These are phyloP conservation scores for Xylariomycetidae sp. DNA, from an alignment of 2,329 filamentous ascomycete genomes.

Conservation along the genomic window DNA sequence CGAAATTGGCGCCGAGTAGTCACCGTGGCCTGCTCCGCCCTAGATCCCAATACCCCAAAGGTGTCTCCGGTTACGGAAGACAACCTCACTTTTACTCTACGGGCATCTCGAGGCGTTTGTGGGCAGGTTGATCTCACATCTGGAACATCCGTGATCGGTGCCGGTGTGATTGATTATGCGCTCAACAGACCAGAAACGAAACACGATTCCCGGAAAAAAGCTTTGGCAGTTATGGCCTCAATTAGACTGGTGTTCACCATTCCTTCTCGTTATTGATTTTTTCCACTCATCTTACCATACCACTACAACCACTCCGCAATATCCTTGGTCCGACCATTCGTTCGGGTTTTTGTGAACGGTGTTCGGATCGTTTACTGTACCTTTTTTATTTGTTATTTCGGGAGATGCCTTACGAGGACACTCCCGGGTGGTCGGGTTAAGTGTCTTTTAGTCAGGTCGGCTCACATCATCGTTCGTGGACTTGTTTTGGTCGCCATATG, in stretches of 20 bases:
- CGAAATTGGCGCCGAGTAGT: constrained; percentile 54
- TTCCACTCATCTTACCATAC: constrained; percentile 7
- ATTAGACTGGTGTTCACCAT: constrained; percentile 7
- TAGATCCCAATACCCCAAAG: neutral
- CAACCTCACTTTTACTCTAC: too few relatives aligned
- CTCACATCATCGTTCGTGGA: neutral
- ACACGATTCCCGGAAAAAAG: constrained; percentile 23
- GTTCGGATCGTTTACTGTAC: constrained; percentile 7
- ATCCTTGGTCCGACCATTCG: neutral
- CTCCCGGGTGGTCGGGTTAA: constrained; percentile 1
- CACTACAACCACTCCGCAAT: neutral
- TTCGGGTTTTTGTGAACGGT: constrained; percentile 4
- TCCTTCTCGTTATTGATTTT: constrained; percentile 4
- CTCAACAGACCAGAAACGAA: constrained; percentile 22
- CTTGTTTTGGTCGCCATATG: neutral
- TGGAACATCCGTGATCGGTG: constrained; percentile 20
- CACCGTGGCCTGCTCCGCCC: constrained; percentile 1
- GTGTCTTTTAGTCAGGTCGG: constrained; percentile 4
- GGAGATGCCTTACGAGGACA: constrained; percentile 2
- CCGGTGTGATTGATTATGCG: constrained; percentile 18
- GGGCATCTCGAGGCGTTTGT: constrained; percentile 28
- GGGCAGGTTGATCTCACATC: constrained; percentile 25
- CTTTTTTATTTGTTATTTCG: constrained; percentile 7
- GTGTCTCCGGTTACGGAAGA: constrained; percentile 2
- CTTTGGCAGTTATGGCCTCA: constrained; percentile 7